A percentile compares a stretch with the other conserved stretches of the same genome.
These are phyloP conservation scores for Pluteus cervinus DNA, from an alignment of 768 basidiomycete genomes.

Conservation along the genomic window DNA sequence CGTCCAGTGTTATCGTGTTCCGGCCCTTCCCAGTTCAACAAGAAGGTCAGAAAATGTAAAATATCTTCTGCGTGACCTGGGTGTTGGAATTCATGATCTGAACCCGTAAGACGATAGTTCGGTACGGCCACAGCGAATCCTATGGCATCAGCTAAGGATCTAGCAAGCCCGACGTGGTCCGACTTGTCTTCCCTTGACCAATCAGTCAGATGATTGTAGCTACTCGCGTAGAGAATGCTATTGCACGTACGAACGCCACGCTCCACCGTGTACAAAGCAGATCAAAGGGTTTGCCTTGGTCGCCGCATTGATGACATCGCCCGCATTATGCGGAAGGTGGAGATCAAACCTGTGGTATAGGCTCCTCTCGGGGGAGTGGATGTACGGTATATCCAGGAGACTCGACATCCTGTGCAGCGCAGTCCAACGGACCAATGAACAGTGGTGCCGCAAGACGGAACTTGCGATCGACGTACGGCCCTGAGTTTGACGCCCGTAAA, in stretches of 20 bases:
- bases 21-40: constrained; percentile 41
- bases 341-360: constrained; percentile 49
- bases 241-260: constrained; percentile 66
- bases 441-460: too few species aligned
- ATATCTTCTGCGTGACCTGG: constrained; percentile 68
- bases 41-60: constrained; percentile 54
- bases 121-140: constrained; percentile 59
- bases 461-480: too few species aligned
- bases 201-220: constrained; percentile 3
- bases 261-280: constrained; percentile 79
- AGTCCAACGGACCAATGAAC: too few species aligned
- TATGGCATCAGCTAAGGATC: constrained; percentile 41
- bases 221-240: constrained; percentile 3
- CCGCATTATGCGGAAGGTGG: constrained; percentile 32
- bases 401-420: too few species aligned
- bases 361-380: constrained; percentile 16
- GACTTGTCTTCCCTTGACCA: constrained; percentile 66
- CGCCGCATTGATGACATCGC: too few species aligned
- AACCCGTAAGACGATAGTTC: constrained; percentile 71
- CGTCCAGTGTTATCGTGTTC: constrained; percentile 12
- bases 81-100: constrained; percentile 42
- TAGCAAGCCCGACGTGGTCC: constrained; percentile 50
- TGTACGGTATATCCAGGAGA: constrained; percentile 35
- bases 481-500: constrained; percentile 6
- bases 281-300: too few species aligned